Evolutionary conservation across 2,329 filamentous ascomycete genomes (phyloP).

Genomic region (Trichophyton schoenleinii): DNA sequence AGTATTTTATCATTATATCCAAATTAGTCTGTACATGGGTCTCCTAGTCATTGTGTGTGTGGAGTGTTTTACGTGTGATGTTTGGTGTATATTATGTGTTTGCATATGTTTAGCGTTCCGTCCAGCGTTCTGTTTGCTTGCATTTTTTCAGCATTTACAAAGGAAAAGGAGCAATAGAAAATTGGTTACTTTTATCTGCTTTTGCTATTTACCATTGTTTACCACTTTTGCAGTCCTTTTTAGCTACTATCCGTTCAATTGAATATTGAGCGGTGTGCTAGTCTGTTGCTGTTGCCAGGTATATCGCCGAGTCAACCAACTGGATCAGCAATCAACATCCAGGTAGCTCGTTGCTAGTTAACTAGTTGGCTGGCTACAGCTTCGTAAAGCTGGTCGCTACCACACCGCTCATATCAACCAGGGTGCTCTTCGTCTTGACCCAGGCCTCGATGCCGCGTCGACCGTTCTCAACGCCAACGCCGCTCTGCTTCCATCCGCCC

Average conservation of each 20-base stretch:
- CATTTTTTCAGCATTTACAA: neutral
- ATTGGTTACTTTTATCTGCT: too few relatives aligned
- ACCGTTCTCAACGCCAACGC: slow-evolving; percentile 78
- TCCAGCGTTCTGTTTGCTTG: neutral
- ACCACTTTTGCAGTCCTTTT: too few relatives aligned
- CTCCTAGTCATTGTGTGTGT: neutral
- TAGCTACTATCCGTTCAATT: neutral
- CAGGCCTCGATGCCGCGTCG: slow-evolving; percentile 66
- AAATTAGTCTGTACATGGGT: neutral
- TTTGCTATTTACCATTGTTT: too few relatives aligned
- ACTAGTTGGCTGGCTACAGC: slow-evolving; percentile 31
- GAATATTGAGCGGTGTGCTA: neutral
- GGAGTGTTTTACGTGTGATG: neutral
- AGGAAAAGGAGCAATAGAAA: too few relatives aligned
- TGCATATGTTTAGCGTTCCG: neutral
- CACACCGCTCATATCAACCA: slow-evolving; percentile 65
- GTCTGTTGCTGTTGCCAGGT: neutral
- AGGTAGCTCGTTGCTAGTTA: too few relatives aligned
- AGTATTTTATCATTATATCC: neutral
- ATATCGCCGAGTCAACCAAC: neutral
- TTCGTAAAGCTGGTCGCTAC: slow-evolving; percentile 65
- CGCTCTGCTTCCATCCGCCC: slow-evolving; percentile 84
- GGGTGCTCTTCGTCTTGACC: slow-evolving; percentile 74
- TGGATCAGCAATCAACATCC: too few relatives aligned
- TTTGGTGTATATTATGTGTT: neutral